Percentiles rank a stretch among this genome's conserved stretches.
These are phyloP conservation scores for Ehretia macrophylla DNA, from an alignment of 257 asterid species.

Conservation along the genomic window DNA sequence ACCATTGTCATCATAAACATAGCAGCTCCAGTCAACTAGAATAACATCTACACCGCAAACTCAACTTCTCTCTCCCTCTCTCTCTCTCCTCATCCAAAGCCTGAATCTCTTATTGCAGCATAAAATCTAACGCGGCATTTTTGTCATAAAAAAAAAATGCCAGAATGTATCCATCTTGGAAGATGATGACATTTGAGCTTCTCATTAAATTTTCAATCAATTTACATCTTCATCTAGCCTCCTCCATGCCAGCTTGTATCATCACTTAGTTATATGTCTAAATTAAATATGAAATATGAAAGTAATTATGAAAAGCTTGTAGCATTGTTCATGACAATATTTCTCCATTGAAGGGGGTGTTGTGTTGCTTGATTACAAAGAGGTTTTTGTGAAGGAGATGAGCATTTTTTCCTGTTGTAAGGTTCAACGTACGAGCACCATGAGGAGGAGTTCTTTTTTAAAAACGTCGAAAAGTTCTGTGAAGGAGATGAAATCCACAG, in stretches of 20 bases:
- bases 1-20: not conserved
- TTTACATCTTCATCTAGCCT: not conserved
- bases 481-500: slow-evolving; percentile 27
- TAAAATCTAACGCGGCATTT: too few species aligned
- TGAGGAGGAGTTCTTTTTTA: slow-evolving; percentile 42
- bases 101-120: too few species aligned
- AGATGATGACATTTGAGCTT: not conserved
- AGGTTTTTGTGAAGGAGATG: slow-evolving; percentile 34
- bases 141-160: not conserved
- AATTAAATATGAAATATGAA: too few species aligned
- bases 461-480: slow-evolving; percentile 57
- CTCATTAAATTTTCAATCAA: not conserved
- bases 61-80: too few species aligned
- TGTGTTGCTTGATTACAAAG: slow-evolving; percentile 7
- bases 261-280: too few species aligned
- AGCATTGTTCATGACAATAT: not conserved
- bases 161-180: not conserved
- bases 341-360: not conserved
- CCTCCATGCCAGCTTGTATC: not conserved
- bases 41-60: not conserved
- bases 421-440: slow-evolving; percentile 26
- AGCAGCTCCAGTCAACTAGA: not conserved
- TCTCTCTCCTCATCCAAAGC: too few species aligned
- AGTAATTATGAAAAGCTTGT: too few species aligned
- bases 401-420: slow-evolving; percentile 46